Evolutionary conservation across 495 filamentous ascomycete species (phyloP).

Genomic region (Hyphodiscus hymeniophilus): DNA sequence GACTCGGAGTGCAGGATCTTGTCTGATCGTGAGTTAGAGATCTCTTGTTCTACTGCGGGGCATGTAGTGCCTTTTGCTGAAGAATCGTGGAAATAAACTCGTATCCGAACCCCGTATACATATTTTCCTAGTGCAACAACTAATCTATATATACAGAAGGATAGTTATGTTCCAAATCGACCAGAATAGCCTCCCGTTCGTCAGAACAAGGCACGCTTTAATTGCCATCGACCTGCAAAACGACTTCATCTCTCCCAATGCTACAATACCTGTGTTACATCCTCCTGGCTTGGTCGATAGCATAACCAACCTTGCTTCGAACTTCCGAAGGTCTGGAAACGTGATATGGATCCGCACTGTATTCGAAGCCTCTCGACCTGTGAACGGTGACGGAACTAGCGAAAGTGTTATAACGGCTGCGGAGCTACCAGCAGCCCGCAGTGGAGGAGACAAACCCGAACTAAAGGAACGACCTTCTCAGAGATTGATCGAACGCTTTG

Average conservation of each 20-base stretch:
- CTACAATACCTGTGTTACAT: constrained; percentile 57
- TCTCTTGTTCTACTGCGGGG: neutral
- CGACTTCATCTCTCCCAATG: constrained; percentile 70
- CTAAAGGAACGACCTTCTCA: constrained; percentile 1
- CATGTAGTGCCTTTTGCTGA: too few relatives aligned
- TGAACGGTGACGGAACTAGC: constrained; percentile 24
- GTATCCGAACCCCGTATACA: neutral
- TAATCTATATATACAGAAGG: constrained; percentile 11
- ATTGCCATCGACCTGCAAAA: constrained; percentile 86
- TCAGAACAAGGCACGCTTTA: constrained; percentile 70
- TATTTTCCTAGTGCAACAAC: constrained; percentile 1
- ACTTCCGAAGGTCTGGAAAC: constrained; percentile 54
- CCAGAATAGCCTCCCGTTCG: constrained; percentile 33
- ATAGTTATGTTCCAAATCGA: constrained; percentile 40
- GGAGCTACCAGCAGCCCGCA: constrained; percentile 4
- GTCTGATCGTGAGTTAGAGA: neutral
- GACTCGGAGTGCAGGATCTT: neutral
- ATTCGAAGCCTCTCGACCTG: constrained; percentile 40
- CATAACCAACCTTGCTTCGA: constrained; percentile 54
- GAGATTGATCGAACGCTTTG: constrained; percentile 3
- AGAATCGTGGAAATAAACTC: neutral
- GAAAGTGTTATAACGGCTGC: constrained; percentile 33
- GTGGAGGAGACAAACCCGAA: neutral
- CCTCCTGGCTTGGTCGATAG: constrained; percentile 59
- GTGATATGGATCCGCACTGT: constrained; percentile 83